These are phyloP conservation scores for Penicillium sumatraense DNA, from an alignment of 2,329 filamentous ascomycete species.

Conservation along the genomic window DNA sequence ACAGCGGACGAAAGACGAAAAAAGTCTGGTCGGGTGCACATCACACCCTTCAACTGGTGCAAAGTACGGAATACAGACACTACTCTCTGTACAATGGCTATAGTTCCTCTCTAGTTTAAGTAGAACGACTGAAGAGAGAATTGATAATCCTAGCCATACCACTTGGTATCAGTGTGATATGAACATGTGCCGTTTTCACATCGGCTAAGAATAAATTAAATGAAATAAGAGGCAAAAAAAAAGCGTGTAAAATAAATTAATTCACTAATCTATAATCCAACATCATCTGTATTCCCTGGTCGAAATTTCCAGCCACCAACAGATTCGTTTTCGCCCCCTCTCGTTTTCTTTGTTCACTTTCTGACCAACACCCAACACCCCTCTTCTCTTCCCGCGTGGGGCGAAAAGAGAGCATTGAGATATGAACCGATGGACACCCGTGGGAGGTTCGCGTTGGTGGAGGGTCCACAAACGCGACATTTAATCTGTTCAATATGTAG, in stretches of 20 bases:
- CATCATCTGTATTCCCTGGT: neutral
- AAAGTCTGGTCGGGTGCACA: slow-evolving; percentile 1
- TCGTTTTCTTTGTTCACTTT: neutral
- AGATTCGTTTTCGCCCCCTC: neutral
- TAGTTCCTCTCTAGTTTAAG: neutral
- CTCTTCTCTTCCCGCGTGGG: slow-evolving; percentile 27
- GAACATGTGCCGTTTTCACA: neutral
- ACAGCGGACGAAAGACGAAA: slow-evolving; percentile 25
- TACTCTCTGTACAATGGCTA: neutral
- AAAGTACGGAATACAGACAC: neutral
- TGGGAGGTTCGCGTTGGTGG: slow-evolving; percentile 20
- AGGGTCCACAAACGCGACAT: slow-evolving; percentile 26
- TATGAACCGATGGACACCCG: slow-evolving; percentile 10
- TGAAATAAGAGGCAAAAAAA: neutral
- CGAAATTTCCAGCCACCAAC: neutral
- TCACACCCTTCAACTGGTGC: neutral
- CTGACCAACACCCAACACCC: neutral
- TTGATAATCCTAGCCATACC: neutral
- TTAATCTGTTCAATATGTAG: no score
- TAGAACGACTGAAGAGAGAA: neutral
- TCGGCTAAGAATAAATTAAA: neutral
- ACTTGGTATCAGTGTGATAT: neutral
- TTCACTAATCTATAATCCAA: neutral
- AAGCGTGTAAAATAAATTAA: neutral
- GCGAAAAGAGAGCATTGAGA: slow-evolving; percentile 14